Evolutionary conservation across 2,329 filamentous ascomycete species (phyloP), one percentile per base, ranked within the genome.

Genomic region (Aspergillus ochraceoroseus): DNA sequence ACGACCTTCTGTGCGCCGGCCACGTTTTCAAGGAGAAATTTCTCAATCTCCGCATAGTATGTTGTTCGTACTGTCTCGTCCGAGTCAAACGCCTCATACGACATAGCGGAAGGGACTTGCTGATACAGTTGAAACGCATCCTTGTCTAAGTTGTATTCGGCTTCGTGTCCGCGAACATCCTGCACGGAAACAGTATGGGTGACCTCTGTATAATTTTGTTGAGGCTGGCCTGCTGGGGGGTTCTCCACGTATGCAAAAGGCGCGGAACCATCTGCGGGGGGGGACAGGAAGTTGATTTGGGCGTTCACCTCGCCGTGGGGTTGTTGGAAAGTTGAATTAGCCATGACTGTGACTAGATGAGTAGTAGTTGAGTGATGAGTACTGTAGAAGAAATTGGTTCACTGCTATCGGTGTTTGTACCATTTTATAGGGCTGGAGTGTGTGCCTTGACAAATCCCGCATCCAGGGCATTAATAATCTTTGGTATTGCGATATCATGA

Each of bases 21-120:
- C 11, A 94, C 71, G 42, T 78, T 64, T 9, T 77, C 67, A 2
- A 88, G 68, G 0, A 95, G 70, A 17, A 94, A 68, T 33, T 74
- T 62, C 65, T 89, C 83, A 6, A 94, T 77, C 60, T 95, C 87
- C 0, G 87, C 83, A 68, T 95, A 95, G 72, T 94, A 95, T 38
- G 79, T 74, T 1, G 67, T 55, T 56, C 76, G 67, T 64, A 95
- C 77, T 7, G 72, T 76, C 55, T 88, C 83, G 60, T 85, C 79
- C 3, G 63, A 64, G 62, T 90, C 94, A 27, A 77, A 74, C 8
- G 64, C 68, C 53, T 77, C 71, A 32, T 70, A 69, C 27, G 67
- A 68, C 20, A 75, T 67, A 2, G 75, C 74, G 1, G 76, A 72
- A 0, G 80, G 70, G 1, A 87, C 65, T 52, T 72, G 65, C 8